Base-by-base conservation (phyloP, 352 stramenopile genomes). In the Pythium aphanidermatum region DNA sequence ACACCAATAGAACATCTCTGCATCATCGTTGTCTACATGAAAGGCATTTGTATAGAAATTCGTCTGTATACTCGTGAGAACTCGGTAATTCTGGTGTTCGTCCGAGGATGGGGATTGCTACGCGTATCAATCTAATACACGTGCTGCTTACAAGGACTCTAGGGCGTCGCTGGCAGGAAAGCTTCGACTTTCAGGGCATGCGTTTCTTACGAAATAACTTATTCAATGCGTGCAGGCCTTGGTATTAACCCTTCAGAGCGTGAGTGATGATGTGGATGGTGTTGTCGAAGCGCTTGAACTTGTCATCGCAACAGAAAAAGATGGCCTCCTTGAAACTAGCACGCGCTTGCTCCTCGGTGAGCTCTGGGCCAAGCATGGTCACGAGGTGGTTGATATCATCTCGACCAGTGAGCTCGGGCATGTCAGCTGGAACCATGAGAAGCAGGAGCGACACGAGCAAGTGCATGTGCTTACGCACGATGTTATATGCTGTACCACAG, bases 241-340 rank as follows among this genome's bases (percentile, higher is more conserved):
- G n/a, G n/a, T n/a, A n/a, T n/a, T n/a, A n/a, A n/a, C 33, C 33
- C 10, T 52, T 56, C 20, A 83, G 55, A n/a, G 73, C 28, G 51
- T 86, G 74, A 23, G 69, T 61, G 27, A 86, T 41, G 50, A 83
- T 81, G 65, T 95, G 83, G 54, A 95, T 74, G 17, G 79, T 86
- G 55, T 94, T 94, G 64, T 94, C 83, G 53, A 92, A 74, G 39
- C 80, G 77, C 64, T 92, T 94, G 70, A 91, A 92, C 31, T 81
- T 81, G 65, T 70, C 84, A 50, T 85, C 74, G 36, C 92, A 58
- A 29, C 82, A 94, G 59, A 85, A 83, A 46, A 86, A 64, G 54
- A 94, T 89, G 23, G 75, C 78, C 35, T 88, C 65, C 33, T 71
- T 78, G 34, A 94, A 90, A 27, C 74, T 86, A 39, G 74, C 59